Percentiles rank a stretch among this genome's conserved stretches.
phyloP scores from a whole-genome alignment of 1,139 yeast genomes.

The Wickerhamomyces sp. region DNA sequence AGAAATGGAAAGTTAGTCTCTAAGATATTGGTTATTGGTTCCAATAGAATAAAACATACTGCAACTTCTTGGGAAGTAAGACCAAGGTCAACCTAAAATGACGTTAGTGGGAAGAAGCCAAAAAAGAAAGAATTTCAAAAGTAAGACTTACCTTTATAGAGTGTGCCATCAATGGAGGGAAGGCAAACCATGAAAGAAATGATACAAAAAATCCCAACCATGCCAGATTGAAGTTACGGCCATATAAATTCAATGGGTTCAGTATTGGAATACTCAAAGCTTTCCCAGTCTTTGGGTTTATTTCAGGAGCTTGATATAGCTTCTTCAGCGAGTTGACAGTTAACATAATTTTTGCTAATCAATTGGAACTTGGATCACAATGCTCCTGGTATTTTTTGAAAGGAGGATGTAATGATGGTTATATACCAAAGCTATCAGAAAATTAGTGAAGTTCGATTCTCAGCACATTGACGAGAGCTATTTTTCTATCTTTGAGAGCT shows the following conservation, averaged over 20 bases:
- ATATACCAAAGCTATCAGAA: too few relatives aligned
- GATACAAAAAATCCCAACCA: conserved; percentile 32
- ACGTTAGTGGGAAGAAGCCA: too few relatives aligned
- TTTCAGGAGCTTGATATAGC: conserved; percentile 19
- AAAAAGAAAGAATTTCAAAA: not conserved
- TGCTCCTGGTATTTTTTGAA: too few relatives aligned
- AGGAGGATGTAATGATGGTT: too few relatives aligned
- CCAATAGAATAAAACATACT: not conserved
- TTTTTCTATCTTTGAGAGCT: too few relatives aligned
- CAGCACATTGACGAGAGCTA: too few relatives aligned
- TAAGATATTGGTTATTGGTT: not conserved
- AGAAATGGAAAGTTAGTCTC: not conserved
- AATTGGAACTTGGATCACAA: too few relatives aligned
- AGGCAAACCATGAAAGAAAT: conserved; percentile 32
- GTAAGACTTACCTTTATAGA: conserved; percentile 14
- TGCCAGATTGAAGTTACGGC: conserved; percentile 27
- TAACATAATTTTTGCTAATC: not conserved
- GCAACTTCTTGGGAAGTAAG: conserved; percentile 27
- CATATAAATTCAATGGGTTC: conserved; percentile 25
- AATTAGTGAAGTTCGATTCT: too few relatives aligned
- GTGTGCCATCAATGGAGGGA: conserved; percentile 28
- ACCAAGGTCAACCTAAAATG: conserved; percentile 17
- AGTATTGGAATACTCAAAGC: conserved; percentile 27
- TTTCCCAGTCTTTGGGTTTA: conserved; percentile 28
- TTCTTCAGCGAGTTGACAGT: conserved; percentile 1